Evolutionary conservation across 2,329 filamentous ascomycete species (phyloP).

Genomic region (Colletotrichum limetticola): DNA sequence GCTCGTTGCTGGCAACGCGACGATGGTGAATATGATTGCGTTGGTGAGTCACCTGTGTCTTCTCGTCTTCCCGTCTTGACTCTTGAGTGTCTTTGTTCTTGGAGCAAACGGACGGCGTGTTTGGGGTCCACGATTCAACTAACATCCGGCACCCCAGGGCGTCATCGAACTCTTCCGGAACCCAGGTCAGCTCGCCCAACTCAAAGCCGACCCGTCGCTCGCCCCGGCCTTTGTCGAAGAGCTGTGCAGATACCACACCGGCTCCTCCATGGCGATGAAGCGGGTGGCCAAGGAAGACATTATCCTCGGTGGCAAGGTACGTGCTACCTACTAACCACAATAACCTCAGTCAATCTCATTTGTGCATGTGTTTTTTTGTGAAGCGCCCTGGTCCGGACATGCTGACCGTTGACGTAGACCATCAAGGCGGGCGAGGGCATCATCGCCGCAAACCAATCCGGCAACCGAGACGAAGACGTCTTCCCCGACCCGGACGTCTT

Average conservation of each 20-base stretch:
- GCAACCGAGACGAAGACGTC: conserved; percentile 58
- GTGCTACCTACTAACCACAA: too few species aligned
- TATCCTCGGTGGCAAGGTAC: conserved; percentile 52
- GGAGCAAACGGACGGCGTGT: not conserved
- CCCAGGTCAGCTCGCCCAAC: conserved; percentile 52
- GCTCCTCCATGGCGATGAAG: conserved; percentile 57
- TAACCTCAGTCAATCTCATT: too few species aligned
- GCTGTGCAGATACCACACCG: conserved; percentile 59
- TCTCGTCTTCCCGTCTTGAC: not conserved
- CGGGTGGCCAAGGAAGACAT: conserved; percentile 59
- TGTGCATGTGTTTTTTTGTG: too few species aligned
- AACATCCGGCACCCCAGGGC: conserved; percentile 44
- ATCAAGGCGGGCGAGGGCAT: conserved; percentile 57
- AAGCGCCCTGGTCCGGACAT: too few species aligned
- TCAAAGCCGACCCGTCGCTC: conserved; percentile 52
- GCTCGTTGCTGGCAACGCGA: conserved; percentile 62
- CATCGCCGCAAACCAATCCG: conserved; percentile 58
- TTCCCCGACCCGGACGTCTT: conserved; percentile 54
- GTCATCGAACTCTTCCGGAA: conserved; percentile 56
- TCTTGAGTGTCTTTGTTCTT: not conserved
- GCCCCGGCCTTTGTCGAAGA: conserved; percentile 56
- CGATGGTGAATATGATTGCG: conserved; percentile 62
- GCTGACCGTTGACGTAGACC: conserved; percentile 34
- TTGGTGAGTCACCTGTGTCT: conserved; percentile 43
- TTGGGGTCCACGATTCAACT: not conserved